Conservation (phyloP, 768 basidiomycete species). For the Tricholoma flavovirens region DNA sequence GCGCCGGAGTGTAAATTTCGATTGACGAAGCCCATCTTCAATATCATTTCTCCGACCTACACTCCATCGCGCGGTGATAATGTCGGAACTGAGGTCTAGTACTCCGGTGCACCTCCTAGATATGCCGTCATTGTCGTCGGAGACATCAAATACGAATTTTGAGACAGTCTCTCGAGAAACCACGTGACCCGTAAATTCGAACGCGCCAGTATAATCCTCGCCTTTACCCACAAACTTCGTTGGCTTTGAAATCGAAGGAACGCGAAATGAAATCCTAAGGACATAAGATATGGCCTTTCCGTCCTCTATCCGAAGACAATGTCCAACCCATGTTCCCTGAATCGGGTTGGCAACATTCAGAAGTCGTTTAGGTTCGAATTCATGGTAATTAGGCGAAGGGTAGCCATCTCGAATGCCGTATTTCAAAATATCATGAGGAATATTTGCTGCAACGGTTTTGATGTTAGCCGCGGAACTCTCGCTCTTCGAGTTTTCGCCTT, state of each 20-base stretch:
- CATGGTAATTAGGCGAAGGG: constrained; percentile 26
- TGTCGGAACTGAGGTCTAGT: constrained; percentile 14
- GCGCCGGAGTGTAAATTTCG: constrained; percentile 19
- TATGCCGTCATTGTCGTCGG: constrained; percentile 24
- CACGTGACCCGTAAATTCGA: constrained; percentile 24
- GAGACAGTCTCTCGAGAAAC: constrained; percentile 12
- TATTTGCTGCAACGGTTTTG: constrained; percentile 8
- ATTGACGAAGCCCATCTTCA: constrained; percentile 10
- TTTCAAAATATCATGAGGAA: constrained; percentile 23
- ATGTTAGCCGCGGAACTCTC: constrained; percentile 14
- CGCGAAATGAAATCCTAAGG: constrained; percentile 23
- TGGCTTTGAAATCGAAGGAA: constrained; percentile 14
- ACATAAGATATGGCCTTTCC: constrained; percentile 20
- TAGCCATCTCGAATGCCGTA: constrained; percentile 29
- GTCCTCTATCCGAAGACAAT: constrained; percentile 20
- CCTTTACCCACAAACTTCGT: constrained; percentile 25
- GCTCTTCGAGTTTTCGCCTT: constrained; percentile 13
- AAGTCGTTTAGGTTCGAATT: constrained; percentile 22
- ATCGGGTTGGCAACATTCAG: constrained; percentile 13
- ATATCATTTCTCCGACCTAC: constrained; percentile 3
- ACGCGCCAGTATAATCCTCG: constrained; percentile 27
- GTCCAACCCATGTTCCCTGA: constrained; percentile 31
- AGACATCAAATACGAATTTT: constrained; percentile 20
- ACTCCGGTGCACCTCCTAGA: constrained; percentile 20
- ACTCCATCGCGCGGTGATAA: constrained; percentile 16